Evolutionary conservation across 2,329 filamentous ascomycete genomes (phyloP).

Genomic region (Colletotrichum gigasporum): DNA sequence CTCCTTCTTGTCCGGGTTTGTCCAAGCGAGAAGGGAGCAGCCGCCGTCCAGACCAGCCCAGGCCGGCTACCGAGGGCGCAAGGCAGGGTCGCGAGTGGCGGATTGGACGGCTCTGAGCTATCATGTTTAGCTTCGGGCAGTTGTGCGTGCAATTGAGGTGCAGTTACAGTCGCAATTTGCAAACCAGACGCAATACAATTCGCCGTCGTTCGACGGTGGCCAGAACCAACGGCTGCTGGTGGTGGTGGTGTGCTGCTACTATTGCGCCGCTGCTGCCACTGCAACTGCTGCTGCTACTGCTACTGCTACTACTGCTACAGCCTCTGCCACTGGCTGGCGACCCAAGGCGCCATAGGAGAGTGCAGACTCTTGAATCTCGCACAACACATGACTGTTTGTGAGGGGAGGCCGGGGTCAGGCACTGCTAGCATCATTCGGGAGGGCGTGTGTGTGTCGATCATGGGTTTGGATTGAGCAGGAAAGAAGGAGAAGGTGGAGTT

Average conservation of each 20-base stretch:
- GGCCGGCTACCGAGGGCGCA: background rate
- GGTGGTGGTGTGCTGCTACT: slow-evolving; percentile 3
- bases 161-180: background rate
- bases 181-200: background rate
- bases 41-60: slow-evolving; percentile 3
- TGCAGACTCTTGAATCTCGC: slow-evolving; percentile 6
- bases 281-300: background rate
- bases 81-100: background rate
- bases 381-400: slow-evolving; percentile 20
- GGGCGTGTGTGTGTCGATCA: slow-evolving; percentile 28
- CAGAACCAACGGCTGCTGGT: slow-evolving; percentile 2
- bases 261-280: background rate
- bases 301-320: background rate
- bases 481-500: slow-evolving; percentile 6
- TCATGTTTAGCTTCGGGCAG: background rate
- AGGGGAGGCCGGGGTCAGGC: slow-evolving; percentile 21
- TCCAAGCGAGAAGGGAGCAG: slow-evolving; percentile 11
- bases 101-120: slow-evolving; percentile 2
- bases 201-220: slow-evolving; percentile 6
- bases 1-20: background rate
- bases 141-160: background rate
- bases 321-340: background rate
- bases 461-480: slow-evolving; percentile 21
- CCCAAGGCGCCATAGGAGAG: background rate
- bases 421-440: slow-evolving; percentile 16